Conservation (phyloP, 2,329 filamentous ascomycete genomes). For the Geoglossum cookeanum region DNA sequence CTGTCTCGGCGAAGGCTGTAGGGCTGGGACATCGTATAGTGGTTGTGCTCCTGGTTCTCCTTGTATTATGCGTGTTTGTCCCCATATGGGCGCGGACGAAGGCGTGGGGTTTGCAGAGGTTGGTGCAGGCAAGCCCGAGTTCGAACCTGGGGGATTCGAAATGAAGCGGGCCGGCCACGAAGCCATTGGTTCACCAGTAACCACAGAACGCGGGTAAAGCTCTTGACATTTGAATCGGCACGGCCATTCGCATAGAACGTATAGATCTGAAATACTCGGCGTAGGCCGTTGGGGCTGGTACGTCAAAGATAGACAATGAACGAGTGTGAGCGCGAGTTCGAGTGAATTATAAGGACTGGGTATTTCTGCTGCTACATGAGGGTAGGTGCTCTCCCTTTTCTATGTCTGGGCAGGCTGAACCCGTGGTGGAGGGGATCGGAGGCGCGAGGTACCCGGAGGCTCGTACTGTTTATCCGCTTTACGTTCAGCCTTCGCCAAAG, state of each 20-base stretch:
- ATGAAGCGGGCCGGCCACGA: slow-evolving; percentile 10
- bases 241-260: neutral
- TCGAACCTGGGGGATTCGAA: neutral
- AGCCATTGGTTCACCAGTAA: slow-evolving; percentile 8
- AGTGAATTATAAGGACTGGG: neutral
- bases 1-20: slow-evolving; percentile 7
- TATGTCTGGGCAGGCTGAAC: neutral
- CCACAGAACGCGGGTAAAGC: neutral
- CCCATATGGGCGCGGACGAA: neutral
- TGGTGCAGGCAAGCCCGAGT: slow-evolving; percentile 9
- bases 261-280: neutral
- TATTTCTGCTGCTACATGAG: neutral
- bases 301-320: neutral
- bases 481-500: neutral
- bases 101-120: slow-evolving; percentile 12
- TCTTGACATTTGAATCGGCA: neutral
- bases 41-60: neutral
- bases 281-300: neutral
- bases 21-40: slow-evolving; percentile 15
- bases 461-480: neutral
- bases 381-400: neutral
- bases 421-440: no score
- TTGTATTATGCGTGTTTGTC: neutral
- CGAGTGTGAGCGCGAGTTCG: neutral
- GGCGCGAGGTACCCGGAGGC: neutral